A percentile compares a stretch with the other conserved stretches of the same genome.
Conservation (phyloP, 306 rosid species). For the apple (Malus domestica) region DNA sequence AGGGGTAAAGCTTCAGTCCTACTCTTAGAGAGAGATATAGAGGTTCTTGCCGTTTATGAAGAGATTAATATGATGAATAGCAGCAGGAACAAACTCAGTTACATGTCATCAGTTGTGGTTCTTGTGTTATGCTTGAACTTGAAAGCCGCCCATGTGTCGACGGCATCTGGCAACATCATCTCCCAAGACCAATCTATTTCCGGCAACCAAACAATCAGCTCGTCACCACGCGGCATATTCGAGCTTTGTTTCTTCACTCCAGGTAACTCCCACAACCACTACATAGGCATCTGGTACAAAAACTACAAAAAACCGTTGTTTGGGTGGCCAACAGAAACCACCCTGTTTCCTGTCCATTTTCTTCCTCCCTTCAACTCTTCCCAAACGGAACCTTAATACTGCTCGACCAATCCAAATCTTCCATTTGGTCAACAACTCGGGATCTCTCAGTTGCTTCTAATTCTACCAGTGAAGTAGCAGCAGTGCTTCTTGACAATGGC, state of each 20-base stretch:
- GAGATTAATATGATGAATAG: not conserved
- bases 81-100: not conserved
- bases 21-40: too few relatives aligned
- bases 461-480: not conserved
- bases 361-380: conserved; percentile 10
- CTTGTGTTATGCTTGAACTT: not conserved
- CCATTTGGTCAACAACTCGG: conserved; percentile 25
- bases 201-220: conserved; percentile 3
- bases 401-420: not conserved
- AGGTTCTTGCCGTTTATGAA: not conserved
- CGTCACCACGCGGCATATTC: conserved; percentile 6
- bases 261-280: conserved; percentile 10
- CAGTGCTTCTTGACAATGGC: conserved; percentile 19
- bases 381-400: conserved; percentile 19
- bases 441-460: not conserved
- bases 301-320: conserved; percentile 5
- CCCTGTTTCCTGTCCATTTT: conserved; percentile 24
- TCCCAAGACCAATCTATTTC: not conserved
- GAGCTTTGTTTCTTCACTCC: conserved; percentile 20
- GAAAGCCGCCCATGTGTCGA: not conserved
- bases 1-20: not conserved
- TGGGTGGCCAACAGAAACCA: conserved; percentile 36
- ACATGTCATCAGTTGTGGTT: not conserved
- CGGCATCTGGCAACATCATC: conserved; percentile 1
- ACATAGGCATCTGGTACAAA: conserved; percentile 39